phyloP scores from a whole-genome alignment of 257 asterid genomes.

The Pogostemon cablin region DNA sequence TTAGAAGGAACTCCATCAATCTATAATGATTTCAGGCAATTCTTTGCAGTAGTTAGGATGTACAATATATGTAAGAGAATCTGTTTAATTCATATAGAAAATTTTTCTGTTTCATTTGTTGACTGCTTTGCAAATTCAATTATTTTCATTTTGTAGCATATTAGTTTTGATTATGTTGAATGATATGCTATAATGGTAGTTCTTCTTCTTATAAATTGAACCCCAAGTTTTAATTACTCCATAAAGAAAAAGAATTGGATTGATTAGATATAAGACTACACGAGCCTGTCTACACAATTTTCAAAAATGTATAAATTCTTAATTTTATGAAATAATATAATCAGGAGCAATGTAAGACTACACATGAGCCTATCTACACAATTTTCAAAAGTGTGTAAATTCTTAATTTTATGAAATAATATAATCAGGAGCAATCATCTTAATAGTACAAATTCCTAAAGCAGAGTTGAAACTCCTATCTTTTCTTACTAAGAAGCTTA shows the following conservation, averaged over 20 bases:
- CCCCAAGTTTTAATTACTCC: too few relatives aligned
- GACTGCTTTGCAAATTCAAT: conserved; percentile 16
- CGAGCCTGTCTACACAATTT: too few relatives aligned
- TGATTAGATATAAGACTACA: too few relatives aligned
- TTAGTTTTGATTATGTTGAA: background rate
- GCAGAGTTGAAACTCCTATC: background rate
- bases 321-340: too few relatives aligned
- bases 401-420: background rate
- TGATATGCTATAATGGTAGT: too few relatives aligned
- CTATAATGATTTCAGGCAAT: conserved; percentile 5
- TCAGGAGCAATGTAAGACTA: background rate
- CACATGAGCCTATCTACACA: too few relatives aligned
- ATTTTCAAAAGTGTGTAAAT: too few relatives aligned
- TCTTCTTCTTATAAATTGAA: background rate
- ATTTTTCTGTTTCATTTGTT: conserved; percentile 20
- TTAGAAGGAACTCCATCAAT: conserved; percentile 29
- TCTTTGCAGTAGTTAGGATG: conserved; percentile 37
- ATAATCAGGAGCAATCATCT: background rate
- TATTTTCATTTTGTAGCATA: background rate
- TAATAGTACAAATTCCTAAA: background rate
- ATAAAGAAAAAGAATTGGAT: too few relatives aligned
- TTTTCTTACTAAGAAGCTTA: conserved; percentile 19
- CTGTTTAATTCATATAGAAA: conserved; percentile 30
- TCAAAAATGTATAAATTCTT: too few relatives aligned
- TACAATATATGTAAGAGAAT: conserved; percentile 32